Conservation (phyloP, 805 yeast genomes). For the Teunomyces gatunensis region DNA sequence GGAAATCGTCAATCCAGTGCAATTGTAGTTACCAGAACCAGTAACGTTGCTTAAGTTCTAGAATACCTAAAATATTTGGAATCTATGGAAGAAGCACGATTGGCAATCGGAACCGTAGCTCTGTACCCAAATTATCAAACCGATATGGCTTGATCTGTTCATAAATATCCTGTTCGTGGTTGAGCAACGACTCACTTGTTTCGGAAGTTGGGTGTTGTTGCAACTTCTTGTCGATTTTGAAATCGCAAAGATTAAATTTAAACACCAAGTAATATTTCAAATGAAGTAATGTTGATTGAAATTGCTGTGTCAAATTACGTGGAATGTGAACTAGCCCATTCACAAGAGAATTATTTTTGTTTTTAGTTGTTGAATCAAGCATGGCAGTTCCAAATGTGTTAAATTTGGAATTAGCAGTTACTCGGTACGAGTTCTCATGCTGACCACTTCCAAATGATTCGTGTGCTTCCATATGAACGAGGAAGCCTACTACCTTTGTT, state of each 20-base stretch:
- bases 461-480: conserved; percentile 38
- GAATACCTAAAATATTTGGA: not conserved
- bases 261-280: conserved; percentile 35
- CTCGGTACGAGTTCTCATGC: conserved; percentile 29
- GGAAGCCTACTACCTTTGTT: conserved; percentile 31
- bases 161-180: conserved; percentile 5
- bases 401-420: conserved; percentile 31
- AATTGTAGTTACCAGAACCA: not conserved
- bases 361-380: conserved; percentile 9
- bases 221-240: conserved; percentile 7
- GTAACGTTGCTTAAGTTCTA: not conserved
- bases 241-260: conserved; percentile 33
- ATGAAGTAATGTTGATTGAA: conserved; percentile 36
- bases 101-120: conserved; percentile 30
- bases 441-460: conserved; percentile 23
- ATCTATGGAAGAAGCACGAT: conserved; percentile 1
- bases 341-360: conserved; percentile 11
- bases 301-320: conserved; percentile 29
- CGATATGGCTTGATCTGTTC: conserved; percentile 14
- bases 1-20: not conserved
- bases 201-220: not conserved
- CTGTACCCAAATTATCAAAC: conserved; percentile 25
- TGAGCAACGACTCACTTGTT: not conserved
- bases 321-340: conserved; percentile 34
- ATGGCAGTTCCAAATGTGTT: conserved; percentile 33